Conservation (phyloP, 768 basidiomycete species). For the Mycena galericulata region DNA sequence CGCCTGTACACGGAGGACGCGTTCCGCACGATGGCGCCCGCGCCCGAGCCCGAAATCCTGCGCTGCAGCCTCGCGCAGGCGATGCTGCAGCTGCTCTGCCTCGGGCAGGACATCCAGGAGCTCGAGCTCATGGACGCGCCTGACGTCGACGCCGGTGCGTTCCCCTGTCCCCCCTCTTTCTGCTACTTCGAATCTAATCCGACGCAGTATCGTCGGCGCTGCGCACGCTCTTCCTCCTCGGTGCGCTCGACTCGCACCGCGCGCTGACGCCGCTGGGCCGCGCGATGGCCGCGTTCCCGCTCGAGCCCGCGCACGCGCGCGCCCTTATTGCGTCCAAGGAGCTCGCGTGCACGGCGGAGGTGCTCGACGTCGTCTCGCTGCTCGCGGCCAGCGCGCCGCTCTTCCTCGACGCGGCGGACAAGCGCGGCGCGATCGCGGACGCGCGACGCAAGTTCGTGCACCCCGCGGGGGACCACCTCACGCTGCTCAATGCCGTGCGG, state of each 20-base stretch:
- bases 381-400: conserved; percentile 85
- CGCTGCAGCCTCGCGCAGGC: conserved; percentile 88
- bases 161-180: not conserved
- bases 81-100: conserved; percentile 87
- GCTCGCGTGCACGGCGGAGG: conserved; percentile 78
- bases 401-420: conserved; percentile 81
- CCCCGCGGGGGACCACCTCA: conserved; percentile 91
- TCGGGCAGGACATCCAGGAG: conserved; percentile 82
- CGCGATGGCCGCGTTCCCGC: conserved; percentile 90
- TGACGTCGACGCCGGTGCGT: conserved; percentile 76
- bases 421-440: conserved; percentile 78
- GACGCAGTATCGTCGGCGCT: conserved; percentile 70
- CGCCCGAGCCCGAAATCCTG: conserved; percentile 90
- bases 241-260: conserved; percentile 77
- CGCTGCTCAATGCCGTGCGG: conserved; percentile 85
- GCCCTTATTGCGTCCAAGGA: conserved; percentile 83
- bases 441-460: conserved; percentile 85
- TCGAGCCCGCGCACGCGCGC: conserved; percentile 88
- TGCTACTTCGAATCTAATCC: not conserved
- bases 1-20: conserved; percentile 90
- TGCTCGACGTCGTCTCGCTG: conserved; percentile 88
- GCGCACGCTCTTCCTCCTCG: conserved; percentile 81
- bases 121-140: conserved; percentile 94
- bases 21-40: conserved; percentile 72
- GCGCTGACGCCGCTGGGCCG: conserved; percentile 79